Conservation (phyloP, 371 early-diverging fungal genomes). For the Catenaria anguillulae region DNA sequence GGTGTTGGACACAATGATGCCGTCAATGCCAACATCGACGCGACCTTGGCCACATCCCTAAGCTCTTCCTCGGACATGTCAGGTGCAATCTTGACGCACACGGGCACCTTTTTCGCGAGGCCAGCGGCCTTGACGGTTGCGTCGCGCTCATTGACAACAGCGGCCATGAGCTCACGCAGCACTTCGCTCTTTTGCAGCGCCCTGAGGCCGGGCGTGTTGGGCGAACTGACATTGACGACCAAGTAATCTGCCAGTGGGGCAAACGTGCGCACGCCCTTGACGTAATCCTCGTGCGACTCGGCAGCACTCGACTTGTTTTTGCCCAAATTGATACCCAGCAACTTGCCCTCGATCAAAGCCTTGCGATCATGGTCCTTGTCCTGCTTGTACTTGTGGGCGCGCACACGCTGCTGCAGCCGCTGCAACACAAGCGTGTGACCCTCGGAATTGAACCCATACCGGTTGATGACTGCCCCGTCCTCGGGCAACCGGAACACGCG, state of each 20-base stretch:
- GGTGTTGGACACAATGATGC: conserved; percentile 70
- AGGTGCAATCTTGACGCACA: conserved; percentile 72
- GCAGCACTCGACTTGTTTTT: conserved; percentile 58
- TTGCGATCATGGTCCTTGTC: conserved; percentile 3
- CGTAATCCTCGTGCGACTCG: conserved; percentile 49
- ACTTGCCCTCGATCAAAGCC: conserved; percentile 20
- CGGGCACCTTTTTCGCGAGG: conserved; percentile 36
- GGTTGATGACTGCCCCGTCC: conserved; percentile 61
- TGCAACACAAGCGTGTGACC: conserved; percentile 41
- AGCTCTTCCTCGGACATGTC: conserved; percentile 54
- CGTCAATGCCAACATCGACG: conserved; percentile 47
- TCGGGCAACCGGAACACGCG: conserved; percentile 57
- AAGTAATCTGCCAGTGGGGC: conserved; percentile 64
- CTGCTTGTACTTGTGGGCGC: conserved; percentile 26
- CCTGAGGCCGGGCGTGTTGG: conserved; percentile 66
- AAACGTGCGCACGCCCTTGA: conserved; percentile 44
- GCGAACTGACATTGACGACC: conserved; percentile 65
- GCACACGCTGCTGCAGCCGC: conserved; percentile 45
- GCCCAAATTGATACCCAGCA: conserved; percentile 68
- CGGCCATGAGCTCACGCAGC: conserved; percentile 38
- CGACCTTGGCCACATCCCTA: conserved; percentile 50
- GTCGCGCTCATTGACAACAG: conserved; percentile 33
- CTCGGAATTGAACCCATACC: conserved; percentile 75
- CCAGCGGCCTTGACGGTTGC: conserved; percentile 6
- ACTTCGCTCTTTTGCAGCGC: conserved; percentile 45